These are phyloP conservation scores for Astrephomene gubernaculifera DNA, from an alignment of 139 green algal species.

Conservation along the genomic window DNA sequence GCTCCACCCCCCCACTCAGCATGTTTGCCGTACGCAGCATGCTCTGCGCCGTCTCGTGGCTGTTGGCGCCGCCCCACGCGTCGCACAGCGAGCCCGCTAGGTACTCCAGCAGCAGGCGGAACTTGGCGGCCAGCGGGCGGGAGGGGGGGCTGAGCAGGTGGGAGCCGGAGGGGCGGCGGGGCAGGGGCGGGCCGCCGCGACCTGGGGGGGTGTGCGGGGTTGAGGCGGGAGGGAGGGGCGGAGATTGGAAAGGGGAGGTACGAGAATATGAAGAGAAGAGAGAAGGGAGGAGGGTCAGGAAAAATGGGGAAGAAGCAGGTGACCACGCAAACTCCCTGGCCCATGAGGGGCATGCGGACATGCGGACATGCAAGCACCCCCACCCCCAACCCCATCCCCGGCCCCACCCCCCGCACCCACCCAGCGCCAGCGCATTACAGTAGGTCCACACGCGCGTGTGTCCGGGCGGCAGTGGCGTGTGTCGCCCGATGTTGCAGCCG, in stretches of 20 bases:
- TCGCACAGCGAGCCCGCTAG: slow-evolving; percentile 40
- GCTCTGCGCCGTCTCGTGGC: slow-evolving; percentile 34
- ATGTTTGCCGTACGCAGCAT: slow-evolving; percentile 46
- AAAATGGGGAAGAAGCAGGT: no score
- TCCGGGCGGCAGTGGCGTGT: slow-evolving; percentile 25
- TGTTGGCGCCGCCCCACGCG: slow-evolving; percentile 43
- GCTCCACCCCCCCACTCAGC: slow-evolving; percentile 48
- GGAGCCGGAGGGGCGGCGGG: not conserved
- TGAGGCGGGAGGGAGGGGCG: not conserved
- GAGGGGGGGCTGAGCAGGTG: not conserved
- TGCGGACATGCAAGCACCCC: no score
- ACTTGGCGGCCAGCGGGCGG: slow-evolving; percentile 53
- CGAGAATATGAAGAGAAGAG: no score
- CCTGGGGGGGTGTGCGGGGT: not conserved
- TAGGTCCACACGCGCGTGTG: slow-evolving; percentile 28
- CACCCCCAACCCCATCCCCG: no score
- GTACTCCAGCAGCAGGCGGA: slow-evolving; percentile 53
- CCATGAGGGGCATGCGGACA: no score
- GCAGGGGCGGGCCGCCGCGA: not conserved
- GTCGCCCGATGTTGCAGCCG: slow-evolving; percentile 34
- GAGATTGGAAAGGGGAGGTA: not conserved
- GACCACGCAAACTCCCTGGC: no score
- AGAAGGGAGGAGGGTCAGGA: no score
- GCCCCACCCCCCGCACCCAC: not conserved
- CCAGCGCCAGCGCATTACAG: slow-evolving; percentile 13